phyloP scores from a whole-genome alignment of 2,329 filamentous ascomycete genomes.

The Fusarium longipes region DNA sequence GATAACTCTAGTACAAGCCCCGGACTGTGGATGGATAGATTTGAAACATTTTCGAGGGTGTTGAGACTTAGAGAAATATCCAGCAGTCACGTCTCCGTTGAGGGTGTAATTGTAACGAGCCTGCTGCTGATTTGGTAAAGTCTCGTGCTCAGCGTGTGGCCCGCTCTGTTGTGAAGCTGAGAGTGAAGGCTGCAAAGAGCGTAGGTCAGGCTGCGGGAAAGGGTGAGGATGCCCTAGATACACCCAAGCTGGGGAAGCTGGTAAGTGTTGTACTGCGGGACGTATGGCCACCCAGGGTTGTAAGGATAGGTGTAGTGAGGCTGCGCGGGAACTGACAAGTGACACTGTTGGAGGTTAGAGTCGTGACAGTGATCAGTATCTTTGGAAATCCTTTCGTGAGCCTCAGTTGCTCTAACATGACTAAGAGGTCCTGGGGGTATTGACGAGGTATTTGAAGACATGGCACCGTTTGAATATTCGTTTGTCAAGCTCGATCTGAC shows the following conservation, averaged over 20 bases:
- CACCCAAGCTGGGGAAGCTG: not conserved
- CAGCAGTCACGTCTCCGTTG: not conserved
- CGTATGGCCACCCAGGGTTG: not conserved
- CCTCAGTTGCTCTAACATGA: not conserved
- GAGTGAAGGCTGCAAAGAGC: not conserved
- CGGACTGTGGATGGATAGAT: not conserved
- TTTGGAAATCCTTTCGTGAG: no score
- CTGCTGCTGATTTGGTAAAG: not conserved
- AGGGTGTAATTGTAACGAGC: rapidly evolving
- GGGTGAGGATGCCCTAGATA: not conserved
- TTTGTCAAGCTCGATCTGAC: not conserved
- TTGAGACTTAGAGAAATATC: not conserved
- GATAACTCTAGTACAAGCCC: not conserved
- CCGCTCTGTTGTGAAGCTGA: no score
- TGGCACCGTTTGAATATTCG: not conserved
- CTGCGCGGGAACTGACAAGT: not conserved
- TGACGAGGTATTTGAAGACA: not conserved
- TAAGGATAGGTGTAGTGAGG: not conserved
- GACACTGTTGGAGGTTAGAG: not conserved
- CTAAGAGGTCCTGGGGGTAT: not conserved
- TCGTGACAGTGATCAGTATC: no score
- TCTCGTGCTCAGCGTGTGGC: not conserved
- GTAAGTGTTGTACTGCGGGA: not conserved
- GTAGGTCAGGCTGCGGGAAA: not conserved
- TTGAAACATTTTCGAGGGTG: not conserved